Evolutionary conservation across 805 yeast genomes (phyloP).

Genomic region (Kluyveromyces lactis): DNA sequence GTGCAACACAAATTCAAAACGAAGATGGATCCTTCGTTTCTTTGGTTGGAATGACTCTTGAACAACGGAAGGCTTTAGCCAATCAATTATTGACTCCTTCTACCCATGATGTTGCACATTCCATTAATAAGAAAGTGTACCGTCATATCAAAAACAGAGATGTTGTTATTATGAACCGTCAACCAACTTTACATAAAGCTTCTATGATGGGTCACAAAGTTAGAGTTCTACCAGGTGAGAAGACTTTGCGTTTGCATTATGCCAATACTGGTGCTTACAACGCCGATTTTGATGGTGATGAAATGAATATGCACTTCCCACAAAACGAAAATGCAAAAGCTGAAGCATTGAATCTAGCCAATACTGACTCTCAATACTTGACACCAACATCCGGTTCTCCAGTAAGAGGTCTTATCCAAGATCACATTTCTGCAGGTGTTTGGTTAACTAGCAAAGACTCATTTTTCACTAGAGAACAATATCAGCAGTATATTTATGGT

Average conservation of each 20-base stretch:
- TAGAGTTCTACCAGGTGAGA: slow-evolving; percentile 93
- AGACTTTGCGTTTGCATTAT: slow-evolving; percentile 91
- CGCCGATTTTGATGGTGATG: slow-evolving; percentile 99
- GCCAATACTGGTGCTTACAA: slow-evolving; percentile 99
- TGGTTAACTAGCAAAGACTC: slow-evolving; percentile 94
- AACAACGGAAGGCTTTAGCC: slow-evolving; percentile 92
- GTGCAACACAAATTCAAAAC: slow-evolving; percentile 91
- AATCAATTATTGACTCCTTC: slow-evolving; percentile 90
- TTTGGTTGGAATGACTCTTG: slow-evolving; percentile 79
- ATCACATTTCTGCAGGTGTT: slow-evolving; percentile 97
- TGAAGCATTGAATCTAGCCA: slow-evolving; percentile 90
- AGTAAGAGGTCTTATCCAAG: slow-evolving; percentile 97
- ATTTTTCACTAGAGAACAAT: slow-evolving; percentile 82
- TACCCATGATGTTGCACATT: slow-evolving; percentile 44
- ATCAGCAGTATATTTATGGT: slow-evolving; percentile 90
- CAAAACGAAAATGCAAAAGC: slow-evolving; percentile 96
- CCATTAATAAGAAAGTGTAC: slow-evolving; percentile 82
- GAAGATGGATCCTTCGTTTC: slow-evolving; percentile 86
- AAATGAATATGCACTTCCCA: slow-evolving; percentile 99
- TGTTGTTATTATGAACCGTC: slow-evolving; percentile 97
- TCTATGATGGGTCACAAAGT: slow-evolving; percentile 99
- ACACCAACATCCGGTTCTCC: slow-evolving; percentile 99
- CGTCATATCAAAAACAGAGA: slow-evolving; percentile 94
- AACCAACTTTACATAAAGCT: slow-evolving; percentile 97
- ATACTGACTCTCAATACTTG: slow-evolving; percentile 93